Evolutionary conservation across 148 eudicot species (phyloP).

Genomic region (Chenopodium suecicum): DNA sequence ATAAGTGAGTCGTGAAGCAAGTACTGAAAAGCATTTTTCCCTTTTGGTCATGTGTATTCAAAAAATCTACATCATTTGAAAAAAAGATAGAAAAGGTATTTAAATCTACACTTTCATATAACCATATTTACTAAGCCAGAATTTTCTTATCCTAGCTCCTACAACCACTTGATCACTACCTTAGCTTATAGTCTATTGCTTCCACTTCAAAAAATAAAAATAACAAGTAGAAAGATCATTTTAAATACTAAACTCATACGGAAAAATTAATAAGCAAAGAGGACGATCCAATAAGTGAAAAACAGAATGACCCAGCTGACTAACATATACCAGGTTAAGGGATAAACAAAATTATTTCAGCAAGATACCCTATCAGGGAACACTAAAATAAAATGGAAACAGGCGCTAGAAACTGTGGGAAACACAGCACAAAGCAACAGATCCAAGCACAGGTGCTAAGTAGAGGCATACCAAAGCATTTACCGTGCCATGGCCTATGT

Average conservation of each 20-base stretch:
- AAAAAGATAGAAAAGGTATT: not conserved
- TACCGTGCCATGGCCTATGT: too few species aligned
- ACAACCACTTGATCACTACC: not conserved
- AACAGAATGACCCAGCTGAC: not conserved
- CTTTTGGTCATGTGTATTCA: not conserved
- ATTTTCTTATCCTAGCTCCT: not conserved
- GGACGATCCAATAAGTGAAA: not conserved
- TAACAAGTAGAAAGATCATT: not conserved
- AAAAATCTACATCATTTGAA: not conserved
- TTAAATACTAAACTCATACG: not conserved
- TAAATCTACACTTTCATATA: not conserved
- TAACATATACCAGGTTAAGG: not conserved
- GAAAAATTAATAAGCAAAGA: not conserved
- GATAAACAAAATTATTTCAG: not conserved
- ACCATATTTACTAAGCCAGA: not conserved
- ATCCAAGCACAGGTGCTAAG: not conserved
- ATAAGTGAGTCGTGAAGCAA: not conserved
- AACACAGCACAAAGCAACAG: not conserved
- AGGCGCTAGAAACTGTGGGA: not conserved
- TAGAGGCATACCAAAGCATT: not conserved
- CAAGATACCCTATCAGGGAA: not conserved
- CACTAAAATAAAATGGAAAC: not conserved
- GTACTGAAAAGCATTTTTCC: not conserved
- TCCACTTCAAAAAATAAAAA: not conserved
- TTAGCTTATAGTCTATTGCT: not conserved